Evolutionary conservation across 2,329 filamentous ascomycete species (phyloP).

Genomic region (Penicillium concentricum): DNA sequence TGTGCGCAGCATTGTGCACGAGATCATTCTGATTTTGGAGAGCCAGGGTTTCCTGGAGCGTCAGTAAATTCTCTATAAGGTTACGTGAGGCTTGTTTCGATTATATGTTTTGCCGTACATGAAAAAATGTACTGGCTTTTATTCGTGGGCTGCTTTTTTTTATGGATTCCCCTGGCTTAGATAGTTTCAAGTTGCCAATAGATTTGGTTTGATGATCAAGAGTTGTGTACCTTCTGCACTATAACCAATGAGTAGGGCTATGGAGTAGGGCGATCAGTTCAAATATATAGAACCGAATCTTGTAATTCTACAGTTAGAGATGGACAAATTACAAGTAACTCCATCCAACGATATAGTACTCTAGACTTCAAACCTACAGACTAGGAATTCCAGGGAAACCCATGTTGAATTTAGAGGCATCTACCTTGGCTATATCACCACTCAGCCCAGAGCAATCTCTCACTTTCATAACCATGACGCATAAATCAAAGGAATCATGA

Average conservation of each 20-base stretch:
- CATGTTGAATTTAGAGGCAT: constrained; percentile 16
- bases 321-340: background rate
- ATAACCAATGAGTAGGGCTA: background rate
- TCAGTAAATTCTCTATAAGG: constrained; percentile 28
- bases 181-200: constrained; percentile 11
- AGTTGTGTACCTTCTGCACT: background rate
- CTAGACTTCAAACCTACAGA: too few relatives aligned
- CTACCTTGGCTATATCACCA: constrained; percentile 4
- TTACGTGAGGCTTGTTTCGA: constrained; percentile 15
- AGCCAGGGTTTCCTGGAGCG: constrained; percentile 80
- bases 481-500: constrained; percentile 2
- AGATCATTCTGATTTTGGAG: constrained; percentile 93
- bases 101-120: constrained; percentile 21
- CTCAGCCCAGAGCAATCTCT: constrained; percentile 1
- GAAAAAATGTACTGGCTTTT: constrained; percentile 20
- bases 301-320: background rate
- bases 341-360: too few relatives aligned
- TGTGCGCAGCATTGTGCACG: constrained; percentile 90
- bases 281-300: background rate
- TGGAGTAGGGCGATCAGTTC: background rate
- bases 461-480: constrained; percentile 13
- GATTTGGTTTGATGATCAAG: constrained; percentile 2
- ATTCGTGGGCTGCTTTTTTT: constrained; percentile 12
- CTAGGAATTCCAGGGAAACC: background rate
- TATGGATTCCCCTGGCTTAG: constrained; percentile 26